These are phyloP conservation scores for Sordaria brevicollis DNA, from an alignment of 495 filamentous ascomycete species.

Conservation along the genomic window DNA sequence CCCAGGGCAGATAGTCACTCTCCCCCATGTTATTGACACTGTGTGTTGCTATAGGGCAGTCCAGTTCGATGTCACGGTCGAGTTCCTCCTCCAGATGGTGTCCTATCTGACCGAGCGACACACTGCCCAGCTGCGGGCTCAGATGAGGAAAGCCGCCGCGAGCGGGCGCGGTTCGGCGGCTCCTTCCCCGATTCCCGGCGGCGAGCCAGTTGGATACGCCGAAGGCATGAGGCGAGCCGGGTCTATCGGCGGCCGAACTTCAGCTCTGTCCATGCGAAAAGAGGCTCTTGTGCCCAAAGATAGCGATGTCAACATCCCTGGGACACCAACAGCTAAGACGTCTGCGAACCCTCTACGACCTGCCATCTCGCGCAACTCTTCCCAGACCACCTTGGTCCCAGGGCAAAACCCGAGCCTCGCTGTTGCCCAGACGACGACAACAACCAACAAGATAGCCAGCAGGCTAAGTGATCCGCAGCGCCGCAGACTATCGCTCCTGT, in stretches of 20 bases:
- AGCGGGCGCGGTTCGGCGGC: slow-evolving; percentile 35
- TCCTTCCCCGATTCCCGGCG: slow-evolving; percentile 41
- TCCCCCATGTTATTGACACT: slow-evolving; percentile 7
- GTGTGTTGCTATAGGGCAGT: slow-evolving; percentile 26
- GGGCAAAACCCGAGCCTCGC: slow-evolving; percentile 20
- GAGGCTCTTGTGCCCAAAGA: slow-evolving; percentile 46
- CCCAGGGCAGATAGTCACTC: no score
- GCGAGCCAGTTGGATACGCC: slow-evolving; percentile 35
- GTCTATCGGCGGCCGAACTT: slow-evolving; percentile 50
- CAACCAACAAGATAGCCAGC: slow-evolving; percentile 1
- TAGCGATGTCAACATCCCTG: slow-evolving; percentile 28
- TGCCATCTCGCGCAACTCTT: slow-evolving; percentile 45
- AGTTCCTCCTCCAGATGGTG: slow-evolving; percentile 87
- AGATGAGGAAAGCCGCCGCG: slow-evolving; percentile 63
- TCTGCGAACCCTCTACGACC: slow-evolving; percentile 21
- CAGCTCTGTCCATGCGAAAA: slow-evolving; percentile 53
- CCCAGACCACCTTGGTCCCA: slow-evolving; percentile 44
- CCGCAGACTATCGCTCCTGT: slow-evolving; percentile 23
- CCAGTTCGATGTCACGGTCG: slow-evolving; percentile 55
- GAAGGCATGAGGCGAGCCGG: slow-evolving; percentile 49
- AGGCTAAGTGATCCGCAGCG: slow-evolving; percentile 12
- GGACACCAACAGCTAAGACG: slow-evolving; percentile 23
- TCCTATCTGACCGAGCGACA: slow-evolving; percentile 93
- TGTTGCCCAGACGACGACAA: neutral
- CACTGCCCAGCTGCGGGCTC: slow-evolving; percentile 75